Conservation (phyloP, 2,329 filamentous ascomycete species). For the Botryosphaeria dothidea region DNA sequence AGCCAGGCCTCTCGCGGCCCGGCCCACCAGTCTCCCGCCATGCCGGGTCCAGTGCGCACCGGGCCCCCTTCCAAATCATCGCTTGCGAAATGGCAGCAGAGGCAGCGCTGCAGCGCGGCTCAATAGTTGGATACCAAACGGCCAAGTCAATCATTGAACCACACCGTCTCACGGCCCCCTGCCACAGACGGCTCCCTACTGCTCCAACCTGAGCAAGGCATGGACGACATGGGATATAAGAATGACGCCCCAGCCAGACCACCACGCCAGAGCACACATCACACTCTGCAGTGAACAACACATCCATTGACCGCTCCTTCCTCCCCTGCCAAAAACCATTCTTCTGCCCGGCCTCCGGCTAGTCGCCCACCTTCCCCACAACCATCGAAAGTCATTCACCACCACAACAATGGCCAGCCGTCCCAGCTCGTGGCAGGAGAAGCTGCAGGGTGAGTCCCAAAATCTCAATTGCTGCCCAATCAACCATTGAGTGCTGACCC, state of each 20-base stretch:
- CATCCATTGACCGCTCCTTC: constrained; percentile 17
- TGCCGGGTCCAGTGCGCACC: background rate
- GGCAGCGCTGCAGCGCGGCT: constrained; percentile 16
- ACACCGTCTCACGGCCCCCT: constrained; percentile 19
- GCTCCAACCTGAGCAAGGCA: background rate
- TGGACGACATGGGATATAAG: constrained; percentile 7
- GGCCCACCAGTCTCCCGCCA: constrained; percentile 14
- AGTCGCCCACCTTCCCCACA: constrained; percentile 7
- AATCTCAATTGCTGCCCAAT: background rate
- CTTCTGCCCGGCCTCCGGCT: constrained; percentile 1
- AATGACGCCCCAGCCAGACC: constrained; percentile 10
- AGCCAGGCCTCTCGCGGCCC: constrained; percentile 13
- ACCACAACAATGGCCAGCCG: constrained; percentile 19
- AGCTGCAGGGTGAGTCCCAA: constrained; percentile 30
- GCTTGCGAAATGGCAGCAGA: constrained; percentile 1
- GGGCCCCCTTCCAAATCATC: constrained; percentile 18
- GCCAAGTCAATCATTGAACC: constrained; percentile 20
- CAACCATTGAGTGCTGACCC: background rate
- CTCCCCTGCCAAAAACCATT: constrained; percentile 6
- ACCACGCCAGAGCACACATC: constrained; percentile 23
- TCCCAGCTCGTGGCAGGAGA: constrained; percentile 22
- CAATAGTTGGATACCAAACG: constrained; percentile 18
- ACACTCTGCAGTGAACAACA: constrained; percentile 10
- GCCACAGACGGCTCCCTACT: constrained; percentile 12
- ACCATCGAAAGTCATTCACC: constrained; percentile 1